Evolutionary conservation across 1,284 basidiomycete species (phyloP).

Genomic region (Ustilago tritici): DNA sequence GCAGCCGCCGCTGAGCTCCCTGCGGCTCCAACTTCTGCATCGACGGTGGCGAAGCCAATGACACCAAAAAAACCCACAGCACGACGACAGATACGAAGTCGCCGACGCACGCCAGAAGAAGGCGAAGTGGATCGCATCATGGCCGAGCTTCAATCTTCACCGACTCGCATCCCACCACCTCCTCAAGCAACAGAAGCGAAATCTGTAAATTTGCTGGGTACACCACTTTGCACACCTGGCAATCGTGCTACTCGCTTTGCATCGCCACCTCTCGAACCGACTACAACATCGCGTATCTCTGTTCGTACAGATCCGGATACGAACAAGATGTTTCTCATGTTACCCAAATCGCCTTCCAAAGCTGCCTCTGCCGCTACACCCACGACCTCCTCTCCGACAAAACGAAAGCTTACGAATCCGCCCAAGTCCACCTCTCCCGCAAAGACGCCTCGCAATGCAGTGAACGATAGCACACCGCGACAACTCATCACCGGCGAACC

Average conservation of each 20-base stretch:
- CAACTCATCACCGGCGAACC: slow-evolving; percentile 34
- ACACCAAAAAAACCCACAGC: slow-evolving; percentile 26
- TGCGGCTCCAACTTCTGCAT: not conserved
- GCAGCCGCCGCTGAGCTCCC: not conserved
- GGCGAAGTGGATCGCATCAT: slow-evolving; percentile 50
- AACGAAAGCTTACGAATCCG: slow-evolving; percentile 34
- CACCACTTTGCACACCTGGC: slow-evolving; percentile 34
- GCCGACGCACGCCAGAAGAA: slow-evolving; percentile 34
- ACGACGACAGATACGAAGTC: slow-evolving; percentile 22
- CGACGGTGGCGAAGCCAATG: not conserved
- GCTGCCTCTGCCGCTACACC: not conserved
- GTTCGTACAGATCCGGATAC: slow-evolving; percentile 56
- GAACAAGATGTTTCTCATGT: slow-evolving; percentile 50
- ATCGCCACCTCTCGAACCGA: slow-evolving; percentile 45
- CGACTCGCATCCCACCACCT: slow-evolving; percentile 14
- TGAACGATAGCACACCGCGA: slow-evolving; percentile 18
- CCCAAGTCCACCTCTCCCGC: slow-evolving; percentile 35
- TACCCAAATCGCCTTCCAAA: slow-evolving; percentile 26
- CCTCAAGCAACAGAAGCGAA: slow-evolving; percentile 1
- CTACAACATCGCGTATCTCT: slow-evolving; percentile 46
- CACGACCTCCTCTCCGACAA: slow-evolving; percentile 20
- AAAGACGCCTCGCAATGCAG: slow-evolving; percentile 28
- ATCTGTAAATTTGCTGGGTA: slow-evolving; percentile 27
- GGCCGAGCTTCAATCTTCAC: slow-evolving; percentile 23
- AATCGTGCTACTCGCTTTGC: slow-evolving; percentile 5